Evolutionary conservation across 2,329 filamentous ascomycete genomes (phyloP).

Genomic region (Cercospora janseana): DNA sequence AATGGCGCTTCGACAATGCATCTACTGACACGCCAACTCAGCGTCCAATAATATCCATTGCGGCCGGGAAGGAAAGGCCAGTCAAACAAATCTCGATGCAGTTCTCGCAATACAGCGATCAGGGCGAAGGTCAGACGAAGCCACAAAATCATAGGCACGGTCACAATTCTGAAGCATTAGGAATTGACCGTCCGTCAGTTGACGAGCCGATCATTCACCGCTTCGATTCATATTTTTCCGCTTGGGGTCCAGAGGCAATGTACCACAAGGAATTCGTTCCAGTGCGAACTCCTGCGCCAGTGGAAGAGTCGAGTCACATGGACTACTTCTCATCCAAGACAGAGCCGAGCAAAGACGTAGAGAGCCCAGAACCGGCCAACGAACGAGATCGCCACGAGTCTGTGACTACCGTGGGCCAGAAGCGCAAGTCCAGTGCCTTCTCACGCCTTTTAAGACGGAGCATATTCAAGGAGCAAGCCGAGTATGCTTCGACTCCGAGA

Average conservation of each 20-base stretch:
- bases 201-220: conserved; percentile 14
- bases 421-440: conserved; percentile 24
- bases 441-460: conserved; percentile 25
- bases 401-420: conserved; percentile 1
- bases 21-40: not conserved
- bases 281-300: not conserved
- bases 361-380: too few species aligned
- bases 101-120: too few species aligned
- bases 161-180: conserved; percentile 29
- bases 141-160: too few species aligned
- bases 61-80: too few species aligned
- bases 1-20: conserved; percentile 12
- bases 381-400: not conserved
- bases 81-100: too few species aligned
- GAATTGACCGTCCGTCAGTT: conserved; percentile 21
- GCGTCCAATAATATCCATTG: too few species aligned
- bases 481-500: not conserved
- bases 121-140: too few species aligned
- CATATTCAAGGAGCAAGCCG: conserved; percentile 15
- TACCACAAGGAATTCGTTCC: conserved; percentile 25
- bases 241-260: conserved; percentile 25
- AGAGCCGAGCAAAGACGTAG: not conserved
- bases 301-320: not conserved
- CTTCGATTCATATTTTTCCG: conserved; percentile 30
- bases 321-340: not conserved